Evolutionary conservation across 116 monocot genomes (phyloP).

Genomic region (Papilionanthe hybrid): DNA sequence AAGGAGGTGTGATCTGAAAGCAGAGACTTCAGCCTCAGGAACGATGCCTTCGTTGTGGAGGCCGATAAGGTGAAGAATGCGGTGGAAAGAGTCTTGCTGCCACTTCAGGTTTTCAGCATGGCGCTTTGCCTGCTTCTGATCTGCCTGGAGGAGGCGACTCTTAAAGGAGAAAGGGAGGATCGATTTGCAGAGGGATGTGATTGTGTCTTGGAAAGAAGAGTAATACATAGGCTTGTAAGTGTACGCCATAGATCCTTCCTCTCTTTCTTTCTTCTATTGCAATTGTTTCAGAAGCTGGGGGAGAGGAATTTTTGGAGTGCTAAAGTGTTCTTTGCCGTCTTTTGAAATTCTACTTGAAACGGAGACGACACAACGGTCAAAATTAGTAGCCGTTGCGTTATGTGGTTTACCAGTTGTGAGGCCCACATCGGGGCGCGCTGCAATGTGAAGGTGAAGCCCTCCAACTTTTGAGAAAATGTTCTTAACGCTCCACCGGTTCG

Average conservation of each 20-base stretch:
- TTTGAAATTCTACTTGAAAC: no score
- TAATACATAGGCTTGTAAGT: constrained; percentile 76
- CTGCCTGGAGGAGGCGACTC: constrained; percentile 44
- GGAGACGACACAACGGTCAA: not conserved
- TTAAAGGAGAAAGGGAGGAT: constrained; percentile 70
- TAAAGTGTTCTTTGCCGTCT: no score
- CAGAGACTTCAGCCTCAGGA: constrained; percentile 45
- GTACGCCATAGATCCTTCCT: constrained; percentile 39
- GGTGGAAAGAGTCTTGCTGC: constrained; percentile 97
- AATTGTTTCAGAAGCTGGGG: not conserved
- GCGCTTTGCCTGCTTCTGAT: constrained; percentile 50
- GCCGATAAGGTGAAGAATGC: constrained; percentile 69
- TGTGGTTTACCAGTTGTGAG: not conserved
- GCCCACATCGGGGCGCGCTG: not conserved
- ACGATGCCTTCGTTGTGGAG: constrained; percentile 78
- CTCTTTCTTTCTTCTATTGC: not conserved
- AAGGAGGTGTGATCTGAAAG: constrained; percentile 64
- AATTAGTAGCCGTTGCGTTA: not conserved
- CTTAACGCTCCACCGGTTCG: no score
- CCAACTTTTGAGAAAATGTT: no score
- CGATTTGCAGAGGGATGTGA: constrained; percentile 79
- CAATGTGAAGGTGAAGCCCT: no score
- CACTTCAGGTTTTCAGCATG: constrained; percentile 80
- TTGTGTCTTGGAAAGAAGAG: constrained; percentile 76
- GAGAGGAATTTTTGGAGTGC: no score